Evolutionary conservation across 2,329 filamentous ascomycete species (phyloP).

Genomic region (Pezicula neosporulosa): DNA sequence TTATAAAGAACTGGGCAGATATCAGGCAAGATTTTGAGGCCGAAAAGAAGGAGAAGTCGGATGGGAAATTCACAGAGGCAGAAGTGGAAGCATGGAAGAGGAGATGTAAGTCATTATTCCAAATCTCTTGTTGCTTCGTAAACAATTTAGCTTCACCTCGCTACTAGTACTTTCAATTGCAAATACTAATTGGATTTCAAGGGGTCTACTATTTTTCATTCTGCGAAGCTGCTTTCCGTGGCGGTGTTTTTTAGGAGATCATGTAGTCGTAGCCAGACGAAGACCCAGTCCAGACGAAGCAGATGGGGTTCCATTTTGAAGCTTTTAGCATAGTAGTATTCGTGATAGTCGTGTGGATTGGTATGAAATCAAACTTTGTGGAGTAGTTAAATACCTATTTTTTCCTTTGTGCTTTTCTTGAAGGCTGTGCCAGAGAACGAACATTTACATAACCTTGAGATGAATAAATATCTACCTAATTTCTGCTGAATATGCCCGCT

Average conservation of each 20-base stretch:
- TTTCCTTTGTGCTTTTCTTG: too few relatives aligned
- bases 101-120: slow-evolving; percentile 58
- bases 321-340: background rate
- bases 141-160: background rate
- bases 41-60: slow-evolving; percentile 16
- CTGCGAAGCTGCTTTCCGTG: slow-evolving; percentile 31
- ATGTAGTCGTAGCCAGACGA: slow-evolving; percentile 60
- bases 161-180: slow-evolving; percentile 7
- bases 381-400: too few relatives aligned
- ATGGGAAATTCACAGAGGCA: slow-evolving; percentile 51
- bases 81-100: slow-evolving; percentile 56
- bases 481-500: too few relatives aligned
- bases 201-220: slow-evolving; percentile 8
- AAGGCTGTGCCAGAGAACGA: too few relatives aligned
- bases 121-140: background rate
- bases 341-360: too few relatives aligned
- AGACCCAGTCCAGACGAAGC: background rate
- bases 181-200: background rate
- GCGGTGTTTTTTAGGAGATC: slow-evolving; percentile 65
- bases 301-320: background rate
- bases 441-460: too few relatives aligned
- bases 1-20: slow-evolving; percentile 55
- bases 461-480: too few relatives aligned
- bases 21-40: slow-evolving; percentile 39
- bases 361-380: too few relatives aligned